phyloP scores from a whole-genome alignment of 108 stramenopile species.

The Pseudonitzschia delicatissima region DNA sequence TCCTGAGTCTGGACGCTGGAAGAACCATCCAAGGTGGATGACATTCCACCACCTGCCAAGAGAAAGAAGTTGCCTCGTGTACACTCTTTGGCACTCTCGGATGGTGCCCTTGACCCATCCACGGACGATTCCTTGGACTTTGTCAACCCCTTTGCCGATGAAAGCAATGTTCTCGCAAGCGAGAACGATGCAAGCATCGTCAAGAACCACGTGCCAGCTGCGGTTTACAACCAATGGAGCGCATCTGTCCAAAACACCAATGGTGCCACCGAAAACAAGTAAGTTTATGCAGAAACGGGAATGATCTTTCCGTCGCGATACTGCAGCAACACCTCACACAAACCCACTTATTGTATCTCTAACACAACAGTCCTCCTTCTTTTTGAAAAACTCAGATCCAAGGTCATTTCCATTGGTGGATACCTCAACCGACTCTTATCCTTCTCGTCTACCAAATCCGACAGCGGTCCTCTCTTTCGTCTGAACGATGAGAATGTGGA shows the following conservation, averaged over 20 bases:
- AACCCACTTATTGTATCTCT: not conserved
- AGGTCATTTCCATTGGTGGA: not conserved
- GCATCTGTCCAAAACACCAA: not conserved
- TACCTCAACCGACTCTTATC: conserved; percentile 2
- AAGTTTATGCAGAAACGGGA: too few relatives aligned
- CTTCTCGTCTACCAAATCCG: not conserved
- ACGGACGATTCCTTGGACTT: conserved; percentile 28
- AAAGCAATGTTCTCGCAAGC: conserved; percentile 4
- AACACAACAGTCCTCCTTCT: not conserved
- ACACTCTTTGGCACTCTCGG: conserved; percentile 41
- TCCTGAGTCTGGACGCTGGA: not conserved
- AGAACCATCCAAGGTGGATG: not conserved
- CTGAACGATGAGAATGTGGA: not conserved
- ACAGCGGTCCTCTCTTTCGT: too few relatives aligned
- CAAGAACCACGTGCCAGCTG: not conserved
- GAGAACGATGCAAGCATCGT: not conserved
- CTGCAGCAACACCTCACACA: conserved; percentile 13
- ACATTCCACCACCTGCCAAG: not conserved
- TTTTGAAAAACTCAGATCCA: not conserved
- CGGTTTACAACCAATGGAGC: not conserved
- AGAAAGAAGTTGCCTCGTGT: conserved; percentile 16
- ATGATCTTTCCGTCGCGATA: too few relatives aligned
- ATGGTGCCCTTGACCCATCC: conserved; percentile 8
- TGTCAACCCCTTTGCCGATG: conserved; percentile 57
- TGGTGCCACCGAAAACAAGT: too few relatives aligned